phyloP scores from a whole-genome alignment of 1,284 basidiomycete genomes.

The Abortiporus biennis region DNA sequence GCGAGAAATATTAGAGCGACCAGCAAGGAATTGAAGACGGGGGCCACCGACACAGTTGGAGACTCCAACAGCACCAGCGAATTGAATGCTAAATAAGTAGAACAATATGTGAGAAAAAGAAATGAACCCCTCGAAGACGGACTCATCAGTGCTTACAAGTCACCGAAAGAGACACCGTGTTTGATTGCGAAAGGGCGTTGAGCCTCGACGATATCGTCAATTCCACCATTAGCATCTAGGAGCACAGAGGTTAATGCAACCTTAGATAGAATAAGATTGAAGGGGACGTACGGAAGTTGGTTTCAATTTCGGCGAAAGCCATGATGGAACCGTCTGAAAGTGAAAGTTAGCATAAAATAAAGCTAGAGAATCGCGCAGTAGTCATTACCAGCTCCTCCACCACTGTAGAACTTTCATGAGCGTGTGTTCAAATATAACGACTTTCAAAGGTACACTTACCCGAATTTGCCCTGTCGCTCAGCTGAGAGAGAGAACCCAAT shows the following conservation, averaged over 20 bases:
- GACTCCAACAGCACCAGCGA: slow-evolving; percentile 35
- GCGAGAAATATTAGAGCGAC: slow-evolving; percentile 25
- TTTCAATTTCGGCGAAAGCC: slow-evolving; percentile 27
- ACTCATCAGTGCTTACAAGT: slow-evolving; percentile 24
- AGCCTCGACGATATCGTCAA: slow-evolving; percentile 29
- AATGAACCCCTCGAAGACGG: not conserved
- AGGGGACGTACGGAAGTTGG: slow-evolving; percentile 19
- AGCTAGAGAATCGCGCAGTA: not conserved
- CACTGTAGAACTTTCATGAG: slow-evolving; percentile 10
- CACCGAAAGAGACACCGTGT: slow-evolving; percentile 32
- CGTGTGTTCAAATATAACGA: not conserved
- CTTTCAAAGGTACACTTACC: slow-evolving; percentile 17
- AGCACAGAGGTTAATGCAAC: not conserved
- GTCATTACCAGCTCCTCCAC: slow-evolving; percentile 22
- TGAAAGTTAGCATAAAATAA: slow-evolving; percentile 6
- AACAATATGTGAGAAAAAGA: not conserved
- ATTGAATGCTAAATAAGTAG: slow-evolving; percentile 29
- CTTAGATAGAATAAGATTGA: too few relatives aligned
- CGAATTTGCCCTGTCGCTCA: slow-evolving; percentile 21
- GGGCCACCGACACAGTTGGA: slow-evolving; percentile 31
- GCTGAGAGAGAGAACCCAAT: slow-evolving; percentile 27
- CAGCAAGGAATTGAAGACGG: slow-evolving; percentile 28
- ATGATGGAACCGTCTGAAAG: slow-evolving; percentile 31
- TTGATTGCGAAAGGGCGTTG: slow-evolving; percentile 28
- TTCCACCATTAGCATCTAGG: slow-evolving; percentile 24